A percentile compares a stretch with the other conserved stretches of the same genome.
Evolutionary conservation across 306 rosid species (phyloP).

Genomic region (Citrullus colocynthis): DNA sequence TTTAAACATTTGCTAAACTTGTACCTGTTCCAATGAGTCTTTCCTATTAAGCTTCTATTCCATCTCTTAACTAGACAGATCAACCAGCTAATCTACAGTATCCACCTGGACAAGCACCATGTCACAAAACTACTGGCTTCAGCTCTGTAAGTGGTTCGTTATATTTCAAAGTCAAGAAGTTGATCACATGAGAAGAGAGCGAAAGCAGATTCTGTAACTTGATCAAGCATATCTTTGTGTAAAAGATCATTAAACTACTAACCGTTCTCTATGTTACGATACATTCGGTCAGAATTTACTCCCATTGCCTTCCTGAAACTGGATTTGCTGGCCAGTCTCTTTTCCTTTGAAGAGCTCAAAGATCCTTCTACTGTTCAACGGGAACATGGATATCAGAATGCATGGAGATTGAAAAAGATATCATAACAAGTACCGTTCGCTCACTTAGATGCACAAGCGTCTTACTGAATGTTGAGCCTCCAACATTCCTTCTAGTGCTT

Average conservation of each 20-base stretch:
- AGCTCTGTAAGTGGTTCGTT: constrained; percentile 24
- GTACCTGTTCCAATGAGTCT: neutral
- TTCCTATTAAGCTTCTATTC: neutral
- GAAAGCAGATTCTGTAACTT: neutral
- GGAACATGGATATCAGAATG: neutral
- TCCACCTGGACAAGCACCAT: neutral
- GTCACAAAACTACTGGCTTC: constrained; percentile 25
- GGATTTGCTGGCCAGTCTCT: constrained; percentile 28
- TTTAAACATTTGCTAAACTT: neutral
- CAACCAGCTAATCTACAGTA: too few species aligned
- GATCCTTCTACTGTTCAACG: constrained; percentile 72
- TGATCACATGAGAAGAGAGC: neutral
- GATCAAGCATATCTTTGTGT: neutral
- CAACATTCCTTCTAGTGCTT: neutral
- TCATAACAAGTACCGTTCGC: neutral
- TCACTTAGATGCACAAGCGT: neutral
- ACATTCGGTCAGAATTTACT: constrained; percentile 18
- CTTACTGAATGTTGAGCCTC: neutral
- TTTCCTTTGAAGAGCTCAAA: constrained; percentile 51
- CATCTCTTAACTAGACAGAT: too few species aligned
- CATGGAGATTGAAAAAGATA: neutral
- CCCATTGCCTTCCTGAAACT: constrained; percentile 12
- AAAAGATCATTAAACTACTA: constrained; percentile 5
- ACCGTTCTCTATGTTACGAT: constrained; percentile 33
- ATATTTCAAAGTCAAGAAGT: neutral